These are phyloP conservation scores for Colletotrichum sp. DNA, from an alignment of 2,329 filamentous ascomycete genomes.

Conservation along the genomic window DNA sequence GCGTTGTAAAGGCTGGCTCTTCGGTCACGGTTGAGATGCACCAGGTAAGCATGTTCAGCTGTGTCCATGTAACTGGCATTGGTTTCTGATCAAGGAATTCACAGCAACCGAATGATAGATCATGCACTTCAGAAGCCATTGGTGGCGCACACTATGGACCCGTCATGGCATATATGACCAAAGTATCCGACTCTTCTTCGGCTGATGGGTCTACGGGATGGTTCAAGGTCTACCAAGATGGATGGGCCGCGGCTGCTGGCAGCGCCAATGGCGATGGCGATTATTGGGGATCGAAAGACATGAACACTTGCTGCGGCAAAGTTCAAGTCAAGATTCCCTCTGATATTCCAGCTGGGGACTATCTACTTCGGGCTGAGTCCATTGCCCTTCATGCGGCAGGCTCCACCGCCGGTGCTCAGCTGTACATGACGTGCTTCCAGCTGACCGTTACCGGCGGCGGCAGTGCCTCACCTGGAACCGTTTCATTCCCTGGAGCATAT, in stretches of 20 bases:
- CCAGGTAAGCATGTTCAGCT: constrained; percentile 31
- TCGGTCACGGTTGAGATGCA: constrained; percentile 52
- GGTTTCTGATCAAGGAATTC: neutral
- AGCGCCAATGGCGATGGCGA: constrained; percentile 35
- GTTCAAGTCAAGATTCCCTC: constrained; percentile 39
- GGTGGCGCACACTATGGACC: constrained; percentile 57
- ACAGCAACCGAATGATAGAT: constrained; percentile 43
- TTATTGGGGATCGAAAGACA: constrained; percentile 18
- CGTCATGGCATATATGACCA: constrained; percentile 51
- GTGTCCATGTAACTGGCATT: neutral
- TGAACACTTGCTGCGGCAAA: constrained; percentile 19
- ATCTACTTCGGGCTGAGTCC: constrained; percentile 58
- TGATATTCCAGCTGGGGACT: constrained; percentile 53
- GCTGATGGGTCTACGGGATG: constrained; percentile 47
- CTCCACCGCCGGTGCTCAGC: constrained; percentile 40
- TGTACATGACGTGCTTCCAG: constrained; percentile 35
- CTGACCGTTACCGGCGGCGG: constrained; percentile 29
- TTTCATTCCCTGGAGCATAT: constrained; percentile 20
- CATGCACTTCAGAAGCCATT: constrained; percentile 51
- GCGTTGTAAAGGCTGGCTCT: constrained; percentile 43
- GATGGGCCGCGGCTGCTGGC: constrained; percentile 29
- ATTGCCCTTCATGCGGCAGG: constrained; percentile 53
- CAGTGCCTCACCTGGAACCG: constrained; percentile 24
- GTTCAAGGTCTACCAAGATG: constrained; percentile 57
- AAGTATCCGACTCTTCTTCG: constrained; percentile 49